phyloP scores from a whole-genome alignment of 2,329 filamentous ascomycete genomes.

The Venturia effusa region DNA sequence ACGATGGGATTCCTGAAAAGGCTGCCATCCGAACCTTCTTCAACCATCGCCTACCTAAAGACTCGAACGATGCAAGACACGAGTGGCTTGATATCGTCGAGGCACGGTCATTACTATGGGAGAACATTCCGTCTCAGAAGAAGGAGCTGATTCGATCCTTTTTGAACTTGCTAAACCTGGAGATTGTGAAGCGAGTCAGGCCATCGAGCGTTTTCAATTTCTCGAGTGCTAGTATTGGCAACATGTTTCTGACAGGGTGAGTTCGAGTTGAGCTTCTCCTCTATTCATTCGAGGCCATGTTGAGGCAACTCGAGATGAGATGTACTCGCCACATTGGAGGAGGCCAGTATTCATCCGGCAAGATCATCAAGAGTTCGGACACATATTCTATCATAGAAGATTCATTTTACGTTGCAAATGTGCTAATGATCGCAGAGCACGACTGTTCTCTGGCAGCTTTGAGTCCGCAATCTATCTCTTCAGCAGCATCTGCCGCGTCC shows the following conservation, averaged over 20 bases:
- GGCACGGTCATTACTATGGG: conserved; percentile 67
- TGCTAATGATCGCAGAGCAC: conserved; percentile 45
- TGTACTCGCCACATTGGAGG: too few relatives aligned
- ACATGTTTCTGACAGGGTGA: conserved; percentile 41
- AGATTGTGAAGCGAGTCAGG: conserved; percentile 36
- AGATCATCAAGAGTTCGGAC: too few relatives aligned
- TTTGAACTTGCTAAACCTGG: conserved; percentile 38
- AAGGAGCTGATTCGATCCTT: conserved; percentile 42
- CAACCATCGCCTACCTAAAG: conserved; percentile 68
- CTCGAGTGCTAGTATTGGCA: conserved; percentile 39
- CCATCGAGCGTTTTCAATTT: conserved; percentile 39
- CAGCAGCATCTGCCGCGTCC: conserved; percentile 75
- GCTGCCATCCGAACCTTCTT: conserved; percentile 72
- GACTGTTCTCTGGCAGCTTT: conserved; percentile 84
- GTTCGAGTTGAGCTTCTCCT: conserved; percentile 32
- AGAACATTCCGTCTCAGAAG: conserved; percentile 37
- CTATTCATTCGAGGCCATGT: conserved; percentile 18
- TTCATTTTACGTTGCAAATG: neutral
- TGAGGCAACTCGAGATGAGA: too few relatives aligned
- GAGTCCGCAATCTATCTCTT: conserved; percentile 88
- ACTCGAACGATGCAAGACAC: conserved; percentile 48
- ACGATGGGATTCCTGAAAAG: conserved; percentile 48
- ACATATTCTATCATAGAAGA: too few relatives aligned
- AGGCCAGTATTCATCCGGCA: too few relatives aligned
- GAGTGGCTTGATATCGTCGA: conserved; percentile 91